Conservation (phyloP, 177 flowering plant species). For the Vitis hybrid region DNA sequence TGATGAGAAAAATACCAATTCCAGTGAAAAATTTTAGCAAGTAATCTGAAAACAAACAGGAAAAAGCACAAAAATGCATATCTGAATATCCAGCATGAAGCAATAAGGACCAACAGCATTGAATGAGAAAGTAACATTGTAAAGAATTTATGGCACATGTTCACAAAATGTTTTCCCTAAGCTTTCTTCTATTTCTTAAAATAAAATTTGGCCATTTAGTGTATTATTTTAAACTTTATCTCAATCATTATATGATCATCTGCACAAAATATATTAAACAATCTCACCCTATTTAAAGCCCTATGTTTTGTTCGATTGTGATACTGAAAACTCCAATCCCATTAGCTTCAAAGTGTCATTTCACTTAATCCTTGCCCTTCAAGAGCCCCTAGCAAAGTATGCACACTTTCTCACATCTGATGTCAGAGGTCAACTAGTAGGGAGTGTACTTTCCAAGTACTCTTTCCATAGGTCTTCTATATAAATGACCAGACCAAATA, state of each 20-base stretch:
- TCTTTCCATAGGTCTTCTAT: not conserved
- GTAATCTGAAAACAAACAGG: not conserved
- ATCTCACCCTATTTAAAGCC: not conserved
- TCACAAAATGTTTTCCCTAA: not conserved
- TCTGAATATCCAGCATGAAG: not conserved
- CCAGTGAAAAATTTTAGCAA: not conserved
- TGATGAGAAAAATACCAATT: not conserved
- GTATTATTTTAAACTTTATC: not conserved
- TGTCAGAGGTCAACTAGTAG: too few species aligned
- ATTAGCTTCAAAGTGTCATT: too few species aligned
- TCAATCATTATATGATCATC: not conserved
- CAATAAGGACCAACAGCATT: not conserved
- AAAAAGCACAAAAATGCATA: not conserved
- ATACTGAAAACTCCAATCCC: not conserved
- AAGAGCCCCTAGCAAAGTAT: too few species aligned
- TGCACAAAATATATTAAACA: not conserved
- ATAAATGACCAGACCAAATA: not conserved
- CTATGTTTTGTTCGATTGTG: too few species aligned
- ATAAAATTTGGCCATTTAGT: not conserved
- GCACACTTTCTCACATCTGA: not conserved
- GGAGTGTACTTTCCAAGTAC: too few species aligned
- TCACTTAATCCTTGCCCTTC: not conserved
- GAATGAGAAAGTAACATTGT: not conserved
- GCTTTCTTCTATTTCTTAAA: not conserved
- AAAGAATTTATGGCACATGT: not conserved